phyloP scores from a whole-genome alignment of 2,329 filamentous ascomycete species.

The Hymenoscyphus fructigenus region DNA sequence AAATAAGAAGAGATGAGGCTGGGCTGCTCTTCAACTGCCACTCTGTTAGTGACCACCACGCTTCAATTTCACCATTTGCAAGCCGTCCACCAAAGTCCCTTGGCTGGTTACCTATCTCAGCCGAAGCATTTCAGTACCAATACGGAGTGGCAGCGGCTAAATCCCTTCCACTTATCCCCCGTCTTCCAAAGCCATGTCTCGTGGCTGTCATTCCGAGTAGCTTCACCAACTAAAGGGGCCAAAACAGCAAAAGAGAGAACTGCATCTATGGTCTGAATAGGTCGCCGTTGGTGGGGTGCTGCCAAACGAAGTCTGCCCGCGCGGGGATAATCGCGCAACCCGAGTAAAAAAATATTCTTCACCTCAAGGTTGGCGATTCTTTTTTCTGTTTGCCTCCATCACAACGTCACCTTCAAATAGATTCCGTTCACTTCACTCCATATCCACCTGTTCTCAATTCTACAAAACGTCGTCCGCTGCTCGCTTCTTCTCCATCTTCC shows the following conservation, averaged over 20 bases:
- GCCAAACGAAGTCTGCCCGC: background rate
- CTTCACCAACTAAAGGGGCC: background rate
- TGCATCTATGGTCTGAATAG: background rate
- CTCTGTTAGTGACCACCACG: too few relatives aligned
- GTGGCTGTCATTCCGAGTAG: background rate
- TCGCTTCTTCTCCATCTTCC: slow-evolving; percentile 1
- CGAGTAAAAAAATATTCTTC: background rate
- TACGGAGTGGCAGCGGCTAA: background rate
- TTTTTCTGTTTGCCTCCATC: background rate
- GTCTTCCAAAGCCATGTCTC: background rate
- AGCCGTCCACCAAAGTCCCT: background rate
- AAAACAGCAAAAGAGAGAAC: background rate
- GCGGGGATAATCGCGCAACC: background rate
- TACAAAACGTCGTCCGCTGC: background rate
- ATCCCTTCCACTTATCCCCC: background rate
- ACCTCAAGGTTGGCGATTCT: background rate
- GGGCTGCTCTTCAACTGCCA: too few relatives aligned
- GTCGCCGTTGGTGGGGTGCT: background rate
- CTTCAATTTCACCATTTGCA: background rate
- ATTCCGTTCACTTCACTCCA: background rate
- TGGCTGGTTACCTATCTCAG: background rate
- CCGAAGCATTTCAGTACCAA: background rate
- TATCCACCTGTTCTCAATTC: background rate
- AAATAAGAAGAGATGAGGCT: too few relatives aligned
- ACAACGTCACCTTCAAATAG: background rate